Base-by-base conservation (phyloP, 2,329 filamentous ascomycete species). In the Fusarium robinianum region DNA sequence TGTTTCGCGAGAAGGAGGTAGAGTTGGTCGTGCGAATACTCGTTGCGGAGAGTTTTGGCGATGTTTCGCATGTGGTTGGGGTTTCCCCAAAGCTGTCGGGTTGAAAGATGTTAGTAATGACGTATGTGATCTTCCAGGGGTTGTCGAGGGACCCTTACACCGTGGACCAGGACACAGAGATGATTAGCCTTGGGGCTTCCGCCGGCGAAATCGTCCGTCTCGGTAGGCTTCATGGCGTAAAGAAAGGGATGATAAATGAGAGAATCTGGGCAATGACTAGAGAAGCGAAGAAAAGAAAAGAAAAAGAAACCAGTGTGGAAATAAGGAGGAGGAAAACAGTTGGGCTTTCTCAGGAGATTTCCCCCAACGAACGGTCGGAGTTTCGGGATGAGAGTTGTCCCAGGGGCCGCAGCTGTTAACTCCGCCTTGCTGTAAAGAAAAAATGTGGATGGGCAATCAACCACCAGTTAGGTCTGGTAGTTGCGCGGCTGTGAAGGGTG, bases 121-220 rank as follows among this genome's bases (percentile, higher is more conserved):
- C 32, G 40, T 46, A 45, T 27, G 34, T 14, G 49, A 53, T 45
- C 41, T 17, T 41, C 36, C 38, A 43, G 53, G 49, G 58, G 41
- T 36, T 45, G 16, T 21, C 32, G 49, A 36, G 40, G 50, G 39
- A 46, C 49, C 67, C 79, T 67, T 79, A 87, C 84, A 71, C 88
- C 81, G 64, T 92, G 88, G 38, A 90, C 83, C 30, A 92, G 75
- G 27, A 92, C 85, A 61, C 84, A 87, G 50, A 92, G 80, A 66
- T 91, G 88, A 54, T 86, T 77, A 33, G 84, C 82, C 46, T 77
- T 70, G 30, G 63, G 39, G 60, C 69, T 75, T 53, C 77, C 77
- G 52, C 79, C 78, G 47, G 70, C 74, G 60, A 74, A 74, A 53
- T 61, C 56, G 35, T 49, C 41, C 6, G 54, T 34, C 11, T 17